Conservation (phyloP, 257 asterid species). For the Solanum acaule region DNA sequence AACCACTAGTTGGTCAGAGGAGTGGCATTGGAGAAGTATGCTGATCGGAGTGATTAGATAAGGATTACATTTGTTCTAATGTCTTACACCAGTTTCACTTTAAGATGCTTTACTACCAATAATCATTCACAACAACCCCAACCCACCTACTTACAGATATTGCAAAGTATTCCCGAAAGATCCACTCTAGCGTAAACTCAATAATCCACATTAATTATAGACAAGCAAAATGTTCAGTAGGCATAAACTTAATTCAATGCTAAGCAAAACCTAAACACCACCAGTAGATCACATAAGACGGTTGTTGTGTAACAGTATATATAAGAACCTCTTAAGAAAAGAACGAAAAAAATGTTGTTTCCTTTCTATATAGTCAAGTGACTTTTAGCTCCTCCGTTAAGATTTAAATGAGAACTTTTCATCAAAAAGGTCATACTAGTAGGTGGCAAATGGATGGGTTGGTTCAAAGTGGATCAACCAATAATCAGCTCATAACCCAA, state of each 20-base stretch:
- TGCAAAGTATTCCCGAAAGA: neutral
- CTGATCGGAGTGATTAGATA: neutral
- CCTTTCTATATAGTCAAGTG: neutral
- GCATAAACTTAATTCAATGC: neutral
- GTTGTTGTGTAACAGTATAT: neutral
- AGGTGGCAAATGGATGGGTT: neutral
- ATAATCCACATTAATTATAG: neutral
- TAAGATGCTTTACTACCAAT: neutral
- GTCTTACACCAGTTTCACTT: neutral
- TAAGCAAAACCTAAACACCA: neutral
- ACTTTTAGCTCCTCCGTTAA: neutral
- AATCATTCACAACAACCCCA: neutral
- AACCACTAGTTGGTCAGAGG: neutral
- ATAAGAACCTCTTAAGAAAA: neutral
- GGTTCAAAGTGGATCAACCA: neutral
- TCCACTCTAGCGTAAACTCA: neutral
- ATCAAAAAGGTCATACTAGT: constrained; percentile 27
- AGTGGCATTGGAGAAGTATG: neutral
- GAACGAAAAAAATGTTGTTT: neutral
- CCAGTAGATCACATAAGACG: neutral
- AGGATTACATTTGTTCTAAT: neutral
- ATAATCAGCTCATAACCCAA: neutral
- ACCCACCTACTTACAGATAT: neutral
- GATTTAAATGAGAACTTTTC: neutral
- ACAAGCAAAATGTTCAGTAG: neutral